Evolutionary conservation across 176 grass and related monocot genomes (phyloP), one percentile per base, ranked within the genome.

Genomic region (Musa itinerans): DNA sequence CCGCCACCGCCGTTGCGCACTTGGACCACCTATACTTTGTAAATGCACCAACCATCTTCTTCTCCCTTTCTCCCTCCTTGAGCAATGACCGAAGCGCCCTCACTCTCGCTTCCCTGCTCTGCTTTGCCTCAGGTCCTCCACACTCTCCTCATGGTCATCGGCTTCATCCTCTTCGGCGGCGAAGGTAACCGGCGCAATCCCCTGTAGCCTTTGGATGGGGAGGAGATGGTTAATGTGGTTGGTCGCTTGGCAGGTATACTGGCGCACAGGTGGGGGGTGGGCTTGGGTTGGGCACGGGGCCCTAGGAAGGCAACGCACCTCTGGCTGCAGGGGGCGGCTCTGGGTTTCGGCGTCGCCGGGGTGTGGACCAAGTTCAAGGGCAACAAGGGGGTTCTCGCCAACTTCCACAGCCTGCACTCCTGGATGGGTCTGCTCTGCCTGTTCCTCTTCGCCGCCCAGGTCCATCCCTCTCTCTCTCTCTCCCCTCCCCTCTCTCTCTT

Each of bases 341-440:
- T 70, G 6, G 68, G 68, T 16, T 70, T 70, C 68, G 68, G 29
- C 15, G 9, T 70, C 17, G 48, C 27, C 16, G 68, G 68, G 1
- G 10, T 70, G 8, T 70, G 43, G 68, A 13, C 72, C 22, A 55
- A 74, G 72, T 74, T 74, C 23, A 74, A 74, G 22, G 72, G 53
- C 11, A 56, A 26, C 0, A 54, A 74, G 9, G 72, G 72, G 15
- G n/a, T 74, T 53, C 22, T 57, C 6, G 72, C 72, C 72, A 74
- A 57, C 13, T 74, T 74, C 72, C 27, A 74, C 22, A 74, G 52
- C 53, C n/a, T 74, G 52, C 72, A 74, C 53, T 74, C 72, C 20
- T 74, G 52, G 72, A 74, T 56, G 21, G 72, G 72, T 53, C 53
- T 74, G 21, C 72, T 74, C 72, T 74, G 52, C 72, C 10, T 74